phyloP scores from a whole-genome alignment of 2,329 filamentous ascomycete species.

The Ustilaginoidea virens region DNA sequence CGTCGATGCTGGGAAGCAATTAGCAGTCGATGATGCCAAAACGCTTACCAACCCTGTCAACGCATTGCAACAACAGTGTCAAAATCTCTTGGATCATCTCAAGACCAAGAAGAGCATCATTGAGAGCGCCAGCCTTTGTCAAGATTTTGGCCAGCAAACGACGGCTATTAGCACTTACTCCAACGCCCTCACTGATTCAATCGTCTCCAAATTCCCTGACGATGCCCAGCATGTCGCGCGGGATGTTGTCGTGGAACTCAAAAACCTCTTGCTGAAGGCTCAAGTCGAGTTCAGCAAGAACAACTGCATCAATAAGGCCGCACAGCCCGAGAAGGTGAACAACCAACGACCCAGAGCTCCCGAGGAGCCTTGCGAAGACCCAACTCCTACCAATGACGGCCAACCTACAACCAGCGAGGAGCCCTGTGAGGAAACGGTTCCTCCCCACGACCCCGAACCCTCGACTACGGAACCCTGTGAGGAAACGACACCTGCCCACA shows the following conservation, averaged over 20 bases:
- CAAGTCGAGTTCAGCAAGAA: slow-evolving; percentile 2
- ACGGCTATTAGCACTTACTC: slow-evolving; percentile 1
- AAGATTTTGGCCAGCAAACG: slow-evolving; percentile 1
- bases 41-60: not conserved
- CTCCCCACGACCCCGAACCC: too few species aligned
- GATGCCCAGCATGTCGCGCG: not conserved
- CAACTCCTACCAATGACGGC: not conserved
- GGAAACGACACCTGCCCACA: too few species aligned
- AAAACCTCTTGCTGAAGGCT: not conserved
- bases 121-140: slow-evolving; percentile 1
- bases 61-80: not conserved
- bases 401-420: slow-evolving; percentile 1
- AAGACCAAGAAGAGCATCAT: slow-evolving; percentile 2
- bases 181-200: slow-evolving; percentile 1
- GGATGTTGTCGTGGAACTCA: not conserved
- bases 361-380: slow-evolving; percentile 1
- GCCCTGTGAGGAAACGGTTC: slow-evolving; percentile 1
- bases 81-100: not conserved
- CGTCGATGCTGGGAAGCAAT: slow-evolving; percentile 1
- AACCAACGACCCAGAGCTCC: not conserved
- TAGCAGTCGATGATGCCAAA: not conserved
- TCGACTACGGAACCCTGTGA: too few species aligned
- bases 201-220: slow-evolving; percentile 2
- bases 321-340: too few species aligned
- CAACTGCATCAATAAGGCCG: slow-evolving; percentile 3